These are phyloP conservation scores for Astrothelium macrocarpum DNA, from an alignment of 495 filamentous ascomycete species.

Conservation along the genomic window DNA sequence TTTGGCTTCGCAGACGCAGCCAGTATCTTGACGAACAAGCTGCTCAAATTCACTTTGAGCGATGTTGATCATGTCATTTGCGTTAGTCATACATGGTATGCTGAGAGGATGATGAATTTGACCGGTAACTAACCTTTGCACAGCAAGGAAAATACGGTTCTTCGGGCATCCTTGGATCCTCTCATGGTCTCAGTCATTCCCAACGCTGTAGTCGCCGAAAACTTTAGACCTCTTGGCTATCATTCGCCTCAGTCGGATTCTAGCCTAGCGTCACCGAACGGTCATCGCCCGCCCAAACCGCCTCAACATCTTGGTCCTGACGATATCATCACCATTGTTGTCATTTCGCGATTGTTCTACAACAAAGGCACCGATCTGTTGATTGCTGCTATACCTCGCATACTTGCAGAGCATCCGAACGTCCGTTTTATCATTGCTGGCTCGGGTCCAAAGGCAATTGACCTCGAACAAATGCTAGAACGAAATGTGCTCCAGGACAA, in stretches of 20 bases:
- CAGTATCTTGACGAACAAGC: constrained; percentile 92
- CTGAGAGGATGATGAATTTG: background rate
- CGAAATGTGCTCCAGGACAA: constrained; percentile 55
- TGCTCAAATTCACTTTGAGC: constrained; percentile 90
- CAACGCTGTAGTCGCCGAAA: constrained; percentile 93
- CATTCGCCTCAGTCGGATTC: constrained; percentile 9
- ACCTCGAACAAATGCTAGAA: constrained; percentile 96
- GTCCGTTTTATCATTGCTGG: constrained; percentile 96
- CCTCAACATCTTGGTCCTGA: constrained; percentile 57
- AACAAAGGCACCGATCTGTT: constrained; percentile 97
- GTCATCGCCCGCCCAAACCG: constrained; percentile 37
- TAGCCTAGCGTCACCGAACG: constrained; percentile 17
- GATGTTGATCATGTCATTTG: constrained; percentile 98
- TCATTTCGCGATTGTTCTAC: constrained; percentile 95
- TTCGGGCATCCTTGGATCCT: constrained; percentile 88
- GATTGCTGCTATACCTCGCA: constrained; percentile 87
- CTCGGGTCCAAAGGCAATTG: constrained; percentile 90
- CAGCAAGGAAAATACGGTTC: constrained; percentile 96
- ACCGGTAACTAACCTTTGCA: constrained; percentile 2
- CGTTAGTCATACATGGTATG: constrained; percentile 92
- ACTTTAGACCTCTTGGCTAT: constrained; percentile 61
- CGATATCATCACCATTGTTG: constrained; percentile 89
- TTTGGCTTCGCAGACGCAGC: constrained; percentile 96
- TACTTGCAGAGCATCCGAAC: constrained; percentile 77
- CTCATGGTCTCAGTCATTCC: constrained; percentile 96